Base-by-base conservation (phyloP, 192 early-diverging fungal genomes). In the Kickxella alabastrina region DNA sequence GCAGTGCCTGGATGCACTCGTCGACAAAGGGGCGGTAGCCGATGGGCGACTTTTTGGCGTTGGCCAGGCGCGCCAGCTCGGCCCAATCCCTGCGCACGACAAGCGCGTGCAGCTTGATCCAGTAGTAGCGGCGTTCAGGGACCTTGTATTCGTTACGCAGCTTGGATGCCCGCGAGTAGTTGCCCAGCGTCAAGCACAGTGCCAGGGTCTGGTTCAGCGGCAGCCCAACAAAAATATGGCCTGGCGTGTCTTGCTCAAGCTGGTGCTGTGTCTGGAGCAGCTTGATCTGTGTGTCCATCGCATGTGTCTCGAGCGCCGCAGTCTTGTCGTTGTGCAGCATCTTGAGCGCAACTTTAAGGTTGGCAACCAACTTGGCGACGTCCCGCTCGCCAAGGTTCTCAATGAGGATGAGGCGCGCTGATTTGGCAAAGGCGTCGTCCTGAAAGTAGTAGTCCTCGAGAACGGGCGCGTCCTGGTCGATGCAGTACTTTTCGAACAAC, bases 381-480 rank as follows among this genome's bases (percentile, higher is more conserved):
- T 91, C 86, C 0, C 26, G 18, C 28, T 67, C 51, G n/a, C 10
- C 32, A 14, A 67, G 55, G 31, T 57, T 85, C 52, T 34, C 62
- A 10, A 27, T 78, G 7, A 54, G 72, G n/a, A 59, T 80, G 31
- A 37, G 92, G 82, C 52, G 75, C 75, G 39, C 92, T 72, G 15
- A 84, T 67, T 34, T 70, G 49, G 43, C 87, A 78, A 78, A 63
- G 1, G 75, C 63, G 22, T 99, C 97, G 58, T 96, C 91, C 64
- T 98, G 93, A 57, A 90, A 98, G 71, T 98, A 99, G 57, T 94
- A 99, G 60, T 97, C 88, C 38, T 85, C 84, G 37, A 99, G 79
- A 0, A 96, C 61, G 13, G 87, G 82, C 19, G 79, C 63, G 32
- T 87, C 84, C 54, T 88, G 85, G 24, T 89, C 72, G 19, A 80